Conservation (phyloP, 768 basidiomycete species). For the Amyloporia xantha region DNA sequence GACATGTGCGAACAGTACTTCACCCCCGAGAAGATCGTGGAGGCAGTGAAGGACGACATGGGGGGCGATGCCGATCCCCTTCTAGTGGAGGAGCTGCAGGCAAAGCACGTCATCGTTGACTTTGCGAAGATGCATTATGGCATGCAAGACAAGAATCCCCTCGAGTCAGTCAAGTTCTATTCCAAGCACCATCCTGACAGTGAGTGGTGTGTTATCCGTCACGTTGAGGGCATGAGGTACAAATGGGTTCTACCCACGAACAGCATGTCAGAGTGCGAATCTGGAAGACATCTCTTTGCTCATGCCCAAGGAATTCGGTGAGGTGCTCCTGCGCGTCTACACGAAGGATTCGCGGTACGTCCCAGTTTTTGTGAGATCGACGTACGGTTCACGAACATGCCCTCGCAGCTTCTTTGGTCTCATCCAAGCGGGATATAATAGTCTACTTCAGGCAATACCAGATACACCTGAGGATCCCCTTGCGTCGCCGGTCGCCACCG, state of each 20-base stretch:
- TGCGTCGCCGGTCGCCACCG: conserved; percentile 1
- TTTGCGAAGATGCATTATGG: conserved; percentile 69
- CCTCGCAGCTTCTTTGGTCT: conserved; percentile 43
- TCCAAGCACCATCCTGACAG: conserved; percentile 55
- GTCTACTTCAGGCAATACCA: conserved; percentile 25
- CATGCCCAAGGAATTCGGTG: conserved; percentile 60
- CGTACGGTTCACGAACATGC: not conserved
- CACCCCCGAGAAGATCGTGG: conserved; percentile 32
- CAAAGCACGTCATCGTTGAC: conserved; percentile 57
- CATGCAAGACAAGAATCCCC: conserved; percentile 62
- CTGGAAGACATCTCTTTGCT: conserved; percentile 58
- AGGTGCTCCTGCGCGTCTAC: conserved; percentile 63
- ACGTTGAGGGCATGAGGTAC: not conserved
- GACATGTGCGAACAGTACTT: conserved; percentile 21
- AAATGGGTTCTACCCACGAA: not conserved
- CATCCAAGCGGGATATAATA: conserved; percentile 63
- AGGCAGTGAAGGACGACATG: conserved; percentile 19
- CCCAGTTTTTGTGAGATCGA: too few relatives aligned
- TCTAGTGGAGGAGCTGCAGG: conserved; percentile 30
- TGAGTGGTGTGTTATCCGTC: conserved; percentile 26
- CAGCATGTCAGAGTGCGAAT: conserved; percentile 35
- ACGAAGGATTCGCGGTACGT: too few relatives aligned
- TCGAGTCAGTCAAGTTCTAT: conserved; percentile 68
- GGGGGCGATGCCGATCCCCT: conserved; percentile 11
- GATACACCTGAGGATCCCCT: conserved; percentile 2